Base-by-base conservation (phyloP, 208 protist genomes). In the Eutreptiella sp. region DNA sequence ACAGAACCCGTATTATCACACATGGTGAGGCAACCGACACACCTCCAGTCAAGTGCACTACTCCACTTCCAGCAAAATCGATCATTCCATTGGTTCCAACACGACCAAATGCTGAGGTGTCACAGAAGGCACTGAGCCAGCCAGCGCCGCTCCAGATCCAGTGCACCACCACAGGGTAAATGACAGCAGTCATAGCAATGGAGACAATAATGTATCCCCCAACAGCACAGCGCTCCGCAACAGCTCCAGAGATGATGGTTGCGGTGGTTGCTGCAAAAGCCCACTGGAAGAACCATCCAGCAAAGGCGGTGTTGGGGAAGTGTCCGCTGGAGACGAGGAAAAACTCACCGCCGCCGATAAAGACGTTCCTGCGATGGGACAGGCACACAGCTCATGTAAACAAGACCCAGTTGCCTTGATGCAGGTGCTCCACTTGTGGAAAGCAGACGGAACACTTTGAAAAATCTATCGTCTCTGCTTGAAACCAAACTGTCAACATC, bases 61-160 rank as follows among this genome's bases (percentile, higher is more conserved):
- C 63, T 29, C 50, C 58, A 23, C 42, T 4, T 16, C 66, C 66
- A n/a, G 66, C 66, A 5, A 64, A 71, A 31, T 71, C 66, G 63
- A 71, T 39, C 24, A 64, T 2, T 14, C 66, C 66, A 21, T 14
- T 1, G 21, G 16, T 39, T n/a, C n/a, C n/a, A 27, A 57, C 11
- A 4, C 61, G 38, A 16, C 48, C 55, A 23, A 63, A 64, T 47
- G 14, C 19, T 9, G 45, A 38, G 52, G 53, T 62, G 26, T n/a
- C n/a, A n/a, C n/a, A n/a, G 43, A 59, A 60, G 11, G 54, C 11
- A 9, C 43, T 55, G 31, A 68, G 48, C 9, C 46, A 68, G 11
- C 62, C 62, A 16, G 21, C 9, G 5, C 7, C 5, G 24, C 4
- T 7, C 62, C 62, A 68, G 24, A 67, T 9, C 62, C 59, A 67